Conservation (phyloP, 352 stramenopile genomes). For the Phytopythium helicoides region DNA sequence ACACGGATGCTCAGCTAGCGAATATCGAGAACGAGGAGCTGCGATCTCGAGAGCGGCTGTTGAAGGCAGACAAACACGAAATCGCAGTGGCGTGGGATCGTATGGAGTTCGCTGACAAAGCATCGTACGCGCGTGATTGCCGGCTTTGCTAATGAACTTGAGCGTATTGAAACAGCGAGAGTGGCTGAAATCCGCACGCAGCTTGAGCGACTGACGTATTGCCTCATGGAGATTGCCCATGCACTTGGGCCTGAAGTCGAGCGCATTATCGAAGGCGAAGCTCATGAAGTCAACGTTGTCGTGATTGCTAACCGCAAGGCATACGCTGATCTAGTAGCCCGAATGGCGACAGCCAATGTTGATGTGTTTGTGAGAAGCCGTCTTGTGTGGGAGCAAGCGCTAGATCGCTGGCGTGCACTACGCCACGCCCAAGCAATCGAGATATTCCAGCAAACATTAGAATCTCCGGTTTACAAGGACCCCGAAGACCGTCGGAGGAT, state of each 20-base stretch:
- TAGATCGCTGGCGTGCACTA: conserved; percentile 65
- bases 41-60: conserved; percentile 29
- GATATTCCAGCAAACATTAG: conserved; percentile 55
- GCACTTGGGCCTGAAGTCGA: conserved; percentile 64
- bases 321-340: conserved; percentile 71
- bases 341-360: conserved; percentile 64
- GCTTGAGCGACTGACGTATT: conserved; percentile 44
- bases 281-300: conserved; percentile 77
- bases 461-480: conserved; percentile 65
- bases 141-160: conserved; percentile 39
- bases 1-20: conserved; percentile 30
- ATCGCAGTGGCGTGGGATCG: conserved; percentile 40
- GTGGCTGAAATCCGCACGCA: conserved; percentile 34
- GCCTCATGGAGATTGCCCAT: conserved; percentile 65
- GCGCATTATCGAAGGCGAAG: conserved; percentile 69
- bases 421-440: conserved; percentile 74
- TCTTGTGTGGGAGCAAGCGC: conserved; percentile 63
- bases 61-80: conserved; percentile 28
- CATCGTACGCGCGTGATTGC: conserved; percentile 38
- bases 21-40: conserved; percentile 17
- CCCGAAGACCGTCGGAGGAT: conserved; percentile 54
- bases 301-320: conserved; percentile 77
- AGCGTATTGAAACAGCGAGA: conserved; percentile 52
- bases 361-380: conserved; percentile 53
- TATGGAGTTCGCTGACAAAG: conserved; percentile 39